Base-by-base conservation (phyloP, 768 basidiomycete species). In the Mycena rosella region DNA sequence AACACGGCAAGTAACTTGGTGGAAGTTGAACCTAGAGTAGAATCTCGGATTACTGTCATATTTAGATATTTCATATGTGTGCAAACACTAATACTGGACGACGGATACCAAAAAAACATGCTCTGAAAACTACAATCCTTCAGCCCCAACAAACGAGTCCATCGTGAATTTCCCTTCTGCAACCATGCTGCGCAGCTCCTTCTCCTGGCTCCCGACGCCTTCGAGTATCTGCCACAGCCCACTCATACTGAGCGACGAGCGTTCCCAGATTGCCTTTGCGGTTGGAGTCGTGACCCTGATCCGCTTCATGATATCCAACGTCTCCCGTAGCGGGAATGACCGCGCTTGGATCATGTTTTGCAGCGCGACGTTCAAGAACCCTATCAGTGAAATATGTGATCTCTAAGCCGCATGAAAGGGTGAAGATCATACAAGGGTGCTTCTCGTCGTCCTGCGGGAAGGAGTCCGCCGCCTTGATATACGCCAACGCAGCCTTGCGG, bases 391-490 rank as follows among this genome's bases (percentile, higher is more conserved):
- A 6, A 15, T 18, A 4, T 8, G 38, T 15, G 38, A 15, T 11
- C 32, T 11, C 6, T 34, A 15, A 15, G 38, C 9, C 38, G 14
- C 9, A 40, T 8, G 14, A 15, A 40, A 18, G 38, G 17, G 14
- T 8, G 38, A 15, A 18, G 38, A 40, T 6, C 34, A 11, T 64
- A 72, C 73, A 70, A 1, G 63, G 62, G 36, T 74, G 67, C 13
- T 60, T 30, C 42, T 74, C 73, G 54, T 74, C 73, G 56, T 74
- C 73, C 24, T 55, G 20, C 17, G 73, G 72, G 65, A 64, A 69
- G 49, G 32, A 61, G n/a, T 62, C 51, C 10, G 69, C 69, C 13
- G 73, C 67, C 6, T 60, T 26, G 18, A 66, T 15, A 26, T 74
- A 74, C 29, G 34, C 40, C 3, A 42, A 9, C n/a, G 67, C 64